These are phyloP conservation scores for Lepidium aucheri DNA, from an alignment of 345 rosid species.

Conservation along the genomic window DNA sequence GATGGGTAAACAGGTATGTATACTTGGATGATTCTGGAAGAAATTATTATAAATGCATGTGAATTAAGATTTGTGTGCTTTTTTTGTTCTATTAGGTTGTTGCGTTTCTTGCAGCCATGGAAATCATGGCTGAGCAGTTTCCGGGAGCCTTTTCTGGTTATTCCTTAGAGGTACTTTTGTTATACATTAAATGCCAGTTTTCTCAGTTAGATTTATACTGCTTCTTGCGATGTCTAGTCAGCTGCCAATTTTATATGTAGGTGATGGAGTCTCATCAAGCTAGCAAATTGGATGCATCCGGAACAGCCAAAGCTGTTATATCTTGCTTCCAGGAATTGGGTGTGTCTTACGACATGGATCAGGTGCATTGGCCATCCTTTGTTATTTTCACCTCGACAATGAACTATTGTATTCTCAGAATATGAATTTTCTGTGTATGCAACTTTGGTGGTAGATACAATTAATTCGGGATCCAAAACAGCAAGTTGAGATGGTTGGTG, in stretches of 20 bases:
- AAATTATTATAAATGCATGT: background rate
- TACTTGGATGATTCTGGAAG: background rate
- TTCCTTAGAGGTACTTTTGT: conserved; percentile 50
- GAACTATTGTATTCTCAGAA: background rate
- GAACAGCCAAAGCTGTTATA: conserved; percentile 94
- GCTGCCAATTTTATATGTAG: conserved; percentile 27
- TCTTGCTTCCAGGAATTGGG: conserved; percentile 92
- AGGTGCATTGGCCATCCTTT: conserved; percentile 35
- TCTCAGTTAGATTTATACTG: background rate
- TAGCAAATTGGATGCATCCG: conserved; percentile 81
- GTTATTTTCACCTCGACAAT: background rate
- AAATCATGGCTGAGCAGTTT: conserved; percentile 90
- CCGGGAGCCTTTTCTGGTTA: conserved; percentile 97
- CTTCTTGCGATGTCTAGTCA: background rate
- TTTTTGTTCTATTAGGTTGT: conserved; percentile 56
- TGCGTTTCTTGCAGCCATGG: conserved; percentile 97
- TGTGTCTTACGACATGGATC: conserved; percentile 66
- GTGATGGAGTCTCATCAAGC: conserved; percentile 98
- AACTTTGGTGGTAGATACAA: conserved; percentile 44
- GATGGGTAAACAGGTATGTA: conserved; percentile 89
- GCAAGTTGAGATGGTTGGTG: conserved; percentile 86
- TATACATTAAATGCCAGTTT: background rate
- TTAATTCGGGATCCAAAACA: conserved; percentile 75
- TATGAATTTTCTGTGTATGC: background rate
- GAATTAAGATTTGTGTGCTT: conserved; percentile 1